Evolutionary conservation across 2,329 filamentous ascomycete genomes (phyloP).

Genomic region (Fusarium tuaranense): DNA sequence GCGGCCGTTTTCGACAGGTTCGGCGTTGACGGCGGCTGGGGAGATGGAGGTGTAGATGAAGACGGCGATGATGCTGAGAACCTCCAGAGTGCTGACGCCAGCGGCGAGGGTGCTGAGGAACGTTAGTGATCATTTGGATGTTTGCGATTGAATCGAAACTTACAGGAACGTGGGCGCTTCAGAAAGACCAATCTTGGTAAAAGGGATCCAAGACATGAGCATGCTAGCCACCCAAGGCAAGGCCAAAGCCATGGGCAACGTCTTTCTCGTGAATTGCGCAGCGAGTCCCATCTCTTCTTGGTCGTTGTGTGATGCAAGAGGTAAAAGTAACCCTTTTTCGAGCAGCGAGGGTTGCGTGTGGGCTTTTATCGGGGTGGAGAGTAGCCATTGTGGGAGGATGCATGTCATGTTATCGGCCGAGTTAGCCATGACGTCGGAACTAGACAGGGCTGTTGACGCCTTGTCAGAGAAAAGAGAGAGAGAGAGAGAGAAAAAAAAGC

Average conservation of each 20-base stretch:
- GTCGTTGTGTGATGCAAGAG: neutral
- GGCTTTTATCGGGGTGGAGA: neutral
- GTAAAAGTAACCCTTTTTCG: neutral
- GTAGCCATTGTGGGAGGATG: constrained; percentile 27
- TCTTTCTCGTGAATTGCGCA: constrained; percentile 6
- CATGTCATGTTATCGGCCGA: neutral
- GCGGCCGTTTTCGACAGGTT: neutral
- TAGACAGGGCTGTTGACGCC: neutral
- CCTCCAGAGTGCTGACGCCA: constrained; percentile 27
- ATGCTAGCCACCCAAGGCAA: constrained; percentile 30
- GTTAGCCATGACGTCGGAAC: constrained; percentile 12
- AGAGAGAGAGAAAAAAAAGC: neutral
- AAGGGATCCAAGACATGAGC: constrained; percentile 34
- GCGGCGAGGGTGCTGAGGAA: constrained; percentile 14
- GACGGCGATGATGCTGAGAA: constrained; percentile 29
- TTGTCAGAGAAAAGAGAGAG: neutral
- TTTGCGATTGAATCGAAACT: neutral
- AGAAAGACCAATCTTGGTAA: constrained; percentile 22
- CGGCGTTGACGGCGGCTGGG: neutral
- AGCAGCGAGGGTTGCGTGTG: constrained; percentile 1
- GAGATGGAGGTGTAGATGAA: constrained; percentile 26
- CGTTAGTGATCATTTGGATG: neutral
- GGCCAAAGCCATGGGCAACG: constrained; percentile 26
- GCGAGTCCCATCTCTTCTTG: constrained; percentile 3
- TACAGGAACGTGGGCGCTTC: constrained; percentile 31